Base-by-base conservation (phyloP, 2,329 filamentous ascomycete genomes). In the Colletotrichum tropicale region DNA sequence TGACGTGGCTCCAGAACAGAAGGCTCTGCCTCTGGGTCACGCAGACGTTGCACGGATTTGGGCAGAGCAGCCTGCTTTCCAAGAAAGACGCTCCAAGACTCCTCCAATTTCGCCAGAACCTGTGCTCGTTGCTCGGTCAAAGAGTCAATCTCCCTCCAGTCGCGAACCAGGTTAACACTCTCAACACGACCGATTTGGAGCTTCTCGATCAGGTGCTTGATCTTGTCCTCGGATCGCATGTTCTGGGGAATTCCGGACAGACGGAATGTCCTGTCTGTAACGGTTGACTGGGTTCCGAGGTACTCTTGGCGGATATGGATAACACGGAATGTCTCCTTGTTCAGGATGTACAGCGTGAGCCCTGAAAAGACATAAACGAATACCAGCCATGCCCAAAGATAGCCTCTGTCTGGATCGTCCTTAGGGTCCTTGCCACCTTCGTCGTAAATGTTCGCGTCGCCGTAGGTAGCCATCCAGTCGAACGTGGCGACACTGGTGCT, bases 331-430 rank as follows among this genome's bases (percentile, higher is more conserved):
- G 97, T 98, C 85, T 98, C 94, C 56, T 90, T 90, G 74, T 96
- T 92, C 80, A 98, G 92, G 79, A 96, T 91, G 82, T 96, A 98
- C 15, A 98, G 87, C 0, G 95, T 94, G 56, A 98, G 86, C 3
- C 88, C 91, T 8, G 94, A 96, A 84, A 98, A 99, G 66, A 98
- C 89, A 86, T 98, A 99, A 2, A 96, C 95, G 80, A 99, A 99
- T n/a, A 94, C 88, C 16, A 98, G 91, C 81, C 98, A 98, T 81
- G 96, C 94, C 96, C 96, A 98, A 2, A 98, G 87, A 80, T 96
- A 98, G 65, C 82, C 83, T 70, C 78, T 80, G 55, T 85, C 84
- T 77, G 83, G 83, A 43, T 83, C 81, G 0, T n/a, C 5, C 83
- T 81, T 66, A 80, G 85, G 64, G 84, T 82, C 21, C 80, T 84